Evolutionary conservation across 441 rosid genomes (phyloP).

Genomic region (Kokia cookei): DNA sequence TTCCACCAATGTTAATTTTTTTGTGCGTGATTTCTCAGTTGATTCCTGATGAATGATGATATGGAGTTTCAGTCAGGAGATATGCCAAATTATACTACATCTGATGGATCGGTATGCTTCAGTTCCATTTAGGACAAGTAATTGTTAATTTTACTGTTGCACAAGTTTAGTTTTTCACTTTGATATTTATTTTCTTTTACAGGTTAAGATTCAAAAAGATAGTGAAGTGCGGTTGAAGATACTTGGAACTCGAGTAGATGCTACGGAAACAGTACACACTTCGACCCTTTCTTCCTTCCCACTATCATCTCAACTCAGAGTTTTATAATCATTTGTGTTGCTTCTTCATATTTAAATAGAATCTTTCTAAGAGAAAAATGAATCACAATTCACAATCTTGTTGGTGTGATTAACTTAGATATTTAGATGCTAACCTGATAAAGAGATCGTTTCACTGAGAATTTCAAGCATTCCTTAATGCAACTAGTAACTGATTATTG

Average conservation of each 20-base stretch:
- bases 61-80: slow-evolving; percentile 96
- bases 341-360: background rate
- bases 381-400: background rate
- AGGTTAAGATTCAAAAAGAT: slow-evolving; percentile 92
- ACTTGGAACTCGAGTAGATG: slow-evolving; percentile 90
- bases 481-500: background rate
- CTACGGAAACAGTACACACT: slow-evolving; percentile 69
- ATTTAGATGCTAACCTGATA: background rate
- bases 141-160: background rate
- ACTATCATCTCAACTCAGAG: background rate
- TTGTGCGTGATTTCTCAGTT: slow-evolving; percentile 33
- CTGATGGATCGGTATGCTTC: slow-evolving; percentile 76
- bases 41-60: slow-evolving; percentile 94
- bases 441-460: background rate
- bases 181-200: slow-evolving; percentile 1
- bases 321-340: background rate
- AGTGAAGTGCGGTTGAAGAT: slow-evolving; percentile 91
- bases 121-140: background rate
- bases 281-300: background rate
- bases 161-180: background rate
- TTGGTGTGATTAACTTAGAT: background rate
- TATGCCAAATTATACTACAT: slow-evolving; percentile 81
- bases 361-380: background rate
- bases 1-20: background rate
- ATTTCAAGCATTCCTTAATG: background rate